Evolutionary conservation across 495 filamentous ascomycete genomes (phyloP), one percentile per base, ranked within the genome.

Genomic region (Penicilliopsis zonata): DNA sequence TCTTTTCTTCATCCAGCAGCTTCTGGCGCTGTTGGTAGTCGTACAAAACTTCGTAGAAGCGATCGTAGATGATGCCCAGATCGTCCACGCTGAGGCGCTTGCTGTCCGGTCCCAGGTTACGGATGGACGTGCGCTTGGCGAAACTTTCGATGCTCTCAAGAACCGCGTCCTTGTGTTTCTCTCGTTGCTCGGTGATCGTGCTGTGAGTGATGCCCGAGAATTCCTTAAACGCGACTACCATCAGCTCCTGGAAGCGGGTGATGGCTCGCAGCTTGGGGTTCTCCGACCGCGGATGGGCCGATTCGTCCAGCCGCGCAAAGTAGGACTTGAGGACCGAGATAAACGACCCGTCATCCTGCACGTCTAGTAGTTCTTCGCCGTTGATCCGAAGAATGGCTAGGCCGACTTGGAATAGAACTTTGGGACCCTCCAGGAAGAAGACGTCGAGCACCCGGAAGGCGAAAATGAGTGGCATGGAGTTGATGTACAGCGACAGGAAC

Each of bases 141-240:
- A 98, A 98, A 37, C 71, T 94, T 57, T 96, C 92, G 42, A 98
- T 98, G 40, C 82, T 94, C 42, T 81, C 82, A 18, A 98, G 57
- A 9, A 98, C 86, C 2, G 78, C 77, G 47, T 86, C 84, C 54
- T 94, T 96, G 55, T 94, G 86, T 50, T 86, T 94, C 10, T 78
- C 64, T 13, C 90, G 82, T 40, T 92, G 74, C 39, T 96, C 90
- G 2, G 73, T 76, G 33, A 98, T 86, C 22, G 80, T 94, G 43
- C 71, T 77, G 46, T 96, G 88, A 0, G 90, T 98, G 46, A 98
- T 94, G 6, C 76, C 83, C 1, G 88, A 78, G 44, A 98, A 98
- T 45, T 98, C 90, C 38, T 92, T 94, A 64, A 96, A 96, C 9
- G 90, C 90, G 3, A 95, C 87, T 2, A 98, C 90, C 84, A 98